Percentiles rank a stretch among this genome's conserved stretches.
These are phyloP conservation scores for Lathyrus sativus DNA, from an alignment of 306 rosid species.

Conservation along the genomic window DNA sequence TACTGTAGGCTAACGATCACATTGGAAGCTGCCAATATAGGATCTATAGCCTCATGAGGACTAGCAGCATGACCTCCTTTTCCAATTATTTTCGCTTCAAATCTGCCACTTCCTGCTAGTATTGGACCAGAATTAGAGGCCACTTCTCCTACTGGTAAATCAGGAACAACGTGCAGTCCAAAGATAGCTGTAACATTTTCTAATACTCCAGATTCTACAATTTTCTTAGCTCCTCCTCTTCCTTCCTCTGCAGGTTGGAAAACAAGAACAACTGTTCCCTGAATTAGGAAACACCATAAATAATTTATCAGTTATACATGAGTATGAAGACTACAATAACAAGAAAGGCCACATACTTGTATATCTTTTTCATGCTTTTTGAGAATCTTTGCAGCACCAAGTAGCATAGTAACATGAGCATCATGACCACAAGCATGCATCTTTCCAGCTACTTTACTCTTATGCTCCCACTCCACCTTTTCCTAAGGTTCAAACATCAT, in stretches of 20 bases:
- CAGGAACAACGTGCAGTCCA: slow-evolving; percentile 61
- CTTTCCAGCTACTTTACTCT: slow-evolving; percentile 79
- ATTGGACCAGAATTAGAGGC: slow-evolving; percentile 64
- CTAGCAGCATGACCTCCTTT: slow-evolving; percentile 94
- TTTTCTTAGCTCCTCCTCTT: slow-evolving; percentile 73
- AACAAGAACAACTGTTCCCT: slow-evolving; percentile 90
- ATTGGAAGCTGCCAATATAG: slow-evolving; percentile 82
- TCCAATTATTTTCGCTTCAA: slow-evolving; percentile 81
- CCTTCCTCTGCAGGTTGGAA: slow-evolving; percentile 99
- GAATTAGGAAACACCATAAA: neutral
- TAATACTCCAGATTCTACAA: slow-evolving; percentile 62
- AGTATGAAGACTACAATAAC: no score
- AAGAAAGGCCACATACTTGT: slow-evolving; percentile 50
- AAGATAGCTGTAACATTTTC: slow-evolving; percentile 80
- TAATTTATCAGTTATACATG: no score
- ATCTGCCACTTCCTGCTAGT: slow-evolving; percentile 70
- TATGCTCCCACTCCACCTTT: slow-evolving; percentile 93
- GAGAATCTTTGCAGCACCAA: slow-evolving; percentile 90
- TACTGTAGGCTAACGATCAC: slow-evolving; percentile 84
- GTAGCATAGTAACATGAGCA: slow-evolving; percentile 89
- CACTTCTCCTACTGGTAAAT: slow-evolving; percentile 62
- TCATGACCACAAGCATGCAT: slow-evolving; percentile 99
- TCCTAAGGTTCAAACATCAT: slow-evolving; percentile 50
- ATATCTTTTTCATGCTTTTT: slow-evolving; percentile 72
- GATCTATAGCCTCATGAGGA: slow-evolving; percentile 84